These are phyloP conservation scores for Paramarasmius palmivorus DNA, from an alignment of 1,284 basidiomycete genomes.

Conservation along the genomic window DNA sequence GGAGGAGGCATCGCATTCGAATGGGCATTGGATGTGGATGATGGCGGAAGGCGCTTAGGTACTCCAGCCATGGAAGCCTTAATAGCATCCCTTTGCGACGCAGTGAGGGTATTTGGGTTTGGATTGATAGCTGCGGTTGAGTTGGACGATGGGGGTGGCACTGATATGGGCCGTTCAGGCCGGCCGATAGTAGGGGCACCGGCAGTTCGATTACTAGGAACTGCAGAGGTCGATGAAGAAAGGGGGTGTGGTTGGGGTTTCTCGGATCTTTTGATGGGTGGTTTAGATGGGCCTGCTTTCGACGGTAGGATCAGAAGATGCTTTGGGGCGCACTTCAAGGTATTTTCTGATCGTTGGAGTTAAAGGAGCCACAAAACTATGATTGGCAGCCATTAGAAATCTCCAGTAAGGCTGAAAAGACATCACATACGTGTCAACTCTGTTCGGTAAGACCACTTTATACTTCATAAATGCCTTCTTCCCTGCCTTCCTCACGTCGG, in stretches of 20 bases:
- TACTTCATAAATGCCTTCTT: conserved; percentile 79
- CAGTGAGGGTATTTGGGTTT: neutral
- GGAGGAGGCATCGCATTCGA: conserved; percentile 4
- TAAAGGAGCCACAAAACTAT: conserved; percentile 72
- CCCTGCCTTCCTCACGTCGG: conserved; percentile 70
- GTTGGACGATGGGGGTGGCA: neutral
- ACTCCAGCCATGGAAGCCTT: neutral
- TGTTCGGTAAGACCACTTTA: conserved; percentile 62
- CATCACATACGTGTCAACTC: conserved; percentile 62
- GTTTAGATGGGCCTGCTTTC: neutral
- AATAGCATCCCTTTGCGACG: conserved; percentile 7
- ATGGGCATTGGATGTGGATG: neutral
- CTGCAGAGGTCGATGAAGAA: conserved; percentile 6
- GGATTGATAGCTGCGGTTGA: neutral
- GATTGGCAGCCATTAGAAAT: conserved; percentile 13
- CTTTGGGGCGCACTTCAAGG: conserved; percentile 51
- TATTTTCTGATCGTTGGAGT: conserved; percentile 80
- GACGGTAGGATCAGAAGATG: conserved; percentile 18
- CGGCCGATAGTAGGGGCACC: neutral
- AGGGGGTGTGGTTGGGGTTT: conserved; percentile 14
- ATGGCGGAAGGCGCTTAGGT: neutral
- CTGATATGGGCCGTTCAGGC: neutral
- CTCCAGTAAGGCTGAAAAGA: conserved; percentile 7
- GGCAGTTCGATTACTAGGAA: neutral
- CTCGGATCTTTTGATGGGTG: conserved; percentile 22